phyloP scores from a whole-genome alignment of 2,329 filamentous ascomycete genomes.

The Bipolaris victoriae region DNA sequence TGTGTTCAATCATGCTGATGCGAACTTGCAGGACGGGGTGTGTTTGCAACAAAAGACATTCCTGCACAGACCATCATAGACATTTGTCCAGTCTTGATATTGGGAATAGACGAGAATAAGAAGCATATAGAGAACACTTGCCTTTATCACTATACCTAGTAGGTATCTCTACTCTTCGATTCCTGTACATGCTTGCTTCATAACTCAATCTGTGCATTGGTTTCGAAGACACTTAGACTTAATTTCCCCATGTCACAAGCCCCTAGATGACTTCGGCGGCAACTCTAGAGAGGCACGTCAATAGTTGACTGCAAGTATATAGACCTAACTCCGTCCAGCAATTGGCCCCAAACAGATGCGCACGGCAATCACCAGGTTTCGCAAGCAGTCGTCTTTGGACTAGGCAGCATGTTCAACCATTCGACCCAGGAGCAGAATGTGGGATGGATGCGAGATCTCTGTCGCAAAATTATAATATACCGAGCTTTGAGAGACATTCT shows the following conservation, averaged over 20 bases:
- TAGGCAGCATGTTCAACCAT: constrained; percentile 67
- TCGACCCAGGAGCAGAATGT: constrained; percentile 60
- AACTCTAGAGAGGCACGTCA: not conserved
- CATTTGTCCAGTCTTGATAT: constrained; percentile 59
- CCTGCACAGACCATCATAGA: constrained; percentile 58
- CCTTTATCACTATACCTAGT: constrained; percentile 65
- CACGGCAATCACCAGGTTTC: constrained; percentile 45
- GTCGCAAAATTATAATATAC: constrained; percentile 56
- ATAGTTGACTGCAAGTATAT: not conserved
- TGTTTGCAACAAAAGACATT: constrained; percentile 58
- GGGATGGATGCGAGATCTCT: constrained; percentile 59
- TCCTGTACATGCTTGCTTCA: not conserved
- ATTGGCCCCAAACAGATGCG: constrained; percentile 50
- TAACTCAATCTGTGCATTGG: not conserved
- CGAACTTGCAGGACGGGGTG: constrained; percentile 56
- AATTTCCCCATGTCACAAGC: not conserved
- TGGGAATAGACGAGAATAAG: constrained; percentile 57
- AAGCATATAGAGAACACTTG: constrained; percentile 58
- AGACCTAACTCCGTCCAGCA: constrained; percentile 38
- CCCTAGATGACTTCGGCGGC: not conserved
- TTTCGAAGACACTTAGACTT: not conserved
- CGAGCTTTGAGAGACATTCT: constrained; percentile 57
- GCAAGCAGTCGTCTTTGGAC: constrained; percentile 61
- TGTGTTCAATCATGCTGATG: constrained; percentile 3
- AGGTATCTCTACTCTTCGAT: constrained; percentile 17